Base-by-base conservation (phyloP, 129 eudicot species). In the Smallanthus sonchifolius region DNA sequence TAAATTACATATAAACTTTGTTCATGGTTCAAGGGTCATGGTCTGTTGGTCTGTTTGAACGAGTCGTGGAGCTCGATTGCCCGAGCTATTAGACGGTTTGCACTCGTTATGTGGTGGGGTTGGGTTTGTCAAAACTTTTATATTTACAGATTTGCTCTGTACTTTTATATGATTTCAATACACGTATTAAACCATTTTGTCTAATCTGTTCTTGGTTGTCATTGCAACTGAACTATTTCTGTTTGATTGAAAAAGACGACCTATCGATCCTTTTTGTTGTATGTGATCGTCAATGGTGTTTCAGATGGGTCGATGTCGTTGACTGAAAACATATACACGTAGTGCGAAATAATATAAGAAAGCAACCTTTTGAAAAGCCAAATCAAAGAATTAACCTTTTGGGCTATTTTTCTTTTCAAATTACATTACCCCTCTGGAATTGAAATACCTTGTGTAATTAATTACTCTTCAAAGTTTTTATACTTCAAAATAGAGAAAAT, bases 1-100 rank as follows among this genome's bases (percentile, higher is more conserved):
- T 34, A 79, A 54, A 54, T 38, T 79, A 72, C 74, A 56, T 72
- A 65, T 79, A 72, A 64, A 52, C 60, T 19, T 64, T 32, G 68
- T 49, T 71, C 35, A 38, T 72, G 61, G 61, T 65, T 39, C 16
- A 72, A 43, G 74, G 15, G 72, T 64, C 69, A 47, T 63, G 78
- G 36, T 74, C 19, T 28, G 2, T 49, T 75, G 70, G 75, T 69
- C 15, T 2, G 10, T 42, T 37, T 65, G 30, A 37, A 51, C 17
- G 63, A 35, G 77, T 43, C 59, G 36, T 13, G 10, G 48, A 49
- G 71, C 65, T 59, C 5, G 39, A 30, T 59, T 59, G n/a, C 35
- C 2, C 36, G 39, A 59, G 39, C 56, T 16, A 70, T 19, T 51
- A 19, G 40, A 35, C 20, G 60, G 75, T 68, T 69, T 77, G 62